Percentiles rank a stretch among this genome's conserved stretches.
Evolutionary conservation across 306 rosid genomes (phyloP).

Genomic region (Ziziphus jujuba): DNA sequence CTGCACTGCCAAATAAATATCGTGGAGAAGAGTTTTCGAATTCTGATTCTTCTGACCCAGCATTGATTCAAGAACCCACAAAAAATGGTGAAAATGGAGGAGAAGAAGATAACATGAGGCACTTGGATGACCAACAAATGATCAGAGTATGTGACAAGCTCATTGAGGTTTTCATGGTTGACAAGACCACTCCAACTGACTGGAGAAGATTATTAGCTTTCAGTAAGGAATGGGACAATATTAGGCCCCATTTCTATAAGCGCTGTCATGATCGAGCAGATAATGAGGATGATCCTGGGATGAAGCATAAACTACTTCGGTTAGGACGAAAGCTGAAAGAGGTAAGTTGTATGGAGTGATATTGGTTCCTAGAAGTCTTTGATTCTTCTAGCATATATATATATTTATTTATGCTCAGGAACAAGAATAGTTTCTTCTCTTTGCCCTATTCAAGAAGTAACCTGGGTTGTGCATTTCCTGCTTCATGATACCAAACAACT

Average conservation of each 20-base stretch:
- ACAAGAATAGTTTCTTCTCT: neutral
- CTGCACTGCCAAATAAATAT: slow-evolving; percentile 24
- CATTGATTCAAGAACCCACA: slow-evolving; percentile 1
- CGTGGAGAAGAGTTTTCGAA: slow-evolving; percentile 28
- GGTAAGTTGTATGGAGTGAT: slow-evolving; percentile 36
- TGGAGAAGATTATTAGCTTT: slow-evolving; percentile 89
- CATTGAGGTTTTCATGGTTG: slow-evolving; percentile 86
- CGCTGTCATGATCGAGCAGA: slow-evolving; percentile 59
- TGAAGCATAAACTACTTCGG: slow-evolving; percentile 73
- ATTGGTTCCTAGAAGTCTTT: neutral
- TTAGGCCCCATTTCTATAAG: slow-evolving; percentile 72
- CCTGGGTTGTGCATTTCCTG: neutral
- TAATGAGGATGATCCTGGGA: slow-evolving; percentile 51
- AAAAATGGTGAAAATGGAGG: slow-evolving; percentile 26
- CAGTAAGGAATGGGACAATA: slow-evolving; percentile 70
- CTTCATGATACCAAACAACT: neutral
- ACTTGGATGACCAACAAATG: slow-evolving; percentile 53
- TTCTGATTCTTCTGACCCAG: slow-evolving; percentile 27
- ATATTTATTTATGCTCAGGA: neutral
- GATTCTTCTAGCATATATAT: neutral
- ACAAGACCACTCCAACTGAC: slow-evolving; percentile 78
- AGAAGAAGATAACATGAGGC: slow-evolving; percentile 30
- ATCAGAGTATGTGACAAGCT: slow-evolving; percentile 71
- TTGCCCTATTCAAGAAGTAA: neutral
- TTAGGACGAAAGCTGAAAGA: slow-evolving; percentile 83